Evolutionary conservation across 768 basidiomycete genomes (phyloP).

Genomic region (Cytidiella melzeri): DNA sequence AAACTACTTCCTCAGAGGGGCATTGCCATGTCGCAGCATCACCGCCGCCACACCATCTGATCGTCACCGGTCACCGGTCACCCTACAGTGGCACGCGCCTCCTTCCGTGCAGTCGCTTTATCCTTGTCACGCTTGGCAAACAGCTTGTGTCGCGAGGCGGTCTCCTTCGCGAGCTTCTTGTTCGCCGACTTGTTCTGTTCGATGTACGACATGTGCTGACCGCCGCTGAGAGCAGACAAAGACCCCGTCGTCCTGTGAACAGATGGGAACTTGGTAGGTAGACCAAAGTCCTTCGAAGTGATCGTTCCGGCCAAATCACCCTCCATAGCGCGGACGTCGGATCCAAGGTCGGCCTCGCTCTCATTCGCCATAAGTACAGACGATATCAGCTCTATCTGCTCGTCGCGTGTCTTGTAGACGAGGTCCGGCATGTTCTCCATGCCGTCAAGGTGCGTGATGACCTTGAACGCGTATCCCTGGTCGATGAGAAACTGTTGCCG

Average conservation of each 20-base stretch:
- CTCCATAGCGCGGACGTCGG: conserved; percentile 77
- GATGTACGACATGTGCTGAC: conserved; percentile 87
- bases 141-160: conserved; percentile 61
- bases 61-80: conserved; percentile 36
- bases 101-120: conserved; percentile 48
- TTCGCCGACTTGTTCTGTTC: conserved; percentile 91
- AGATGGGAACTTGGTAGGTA: conserved; percentile 53
- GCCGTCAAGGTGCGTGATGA: conserved; percentile 96
- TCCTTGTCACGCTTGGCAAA: conserved; percentile 83
- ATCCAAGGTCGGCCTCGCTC: conserved; percentile 80
- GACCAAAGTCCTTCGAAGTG: conserved; percentile 82
- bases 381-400: conserved; percentile 95
- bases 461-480: conserved; percentile 99
- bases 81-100: conserved; percentile 24
- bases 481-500: conserved; percentile 98
- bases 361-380: conserved; percentile 90
- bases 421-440: conserved; percentile 79
- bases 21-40: too few relatives aligned
- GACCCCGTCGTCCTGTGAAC: conserved; percentile 79
- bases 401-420: conserved; percentile 85
- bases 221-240: conserved; percentile 78
- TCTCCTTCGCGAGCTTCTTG: conserved; percentile 60
- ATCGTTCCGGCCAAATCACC: conserved; percentile 83
- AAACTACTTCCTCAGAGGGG: too few relatives aligned
- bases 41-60: conserved; percentile 7